A percentile compares a stretch with the other conserved stretches of the same genome.
phyloP scores from a whole-genome alignment of 257 asterid genomes.

The Capsicum rhomboideum region DNA sequence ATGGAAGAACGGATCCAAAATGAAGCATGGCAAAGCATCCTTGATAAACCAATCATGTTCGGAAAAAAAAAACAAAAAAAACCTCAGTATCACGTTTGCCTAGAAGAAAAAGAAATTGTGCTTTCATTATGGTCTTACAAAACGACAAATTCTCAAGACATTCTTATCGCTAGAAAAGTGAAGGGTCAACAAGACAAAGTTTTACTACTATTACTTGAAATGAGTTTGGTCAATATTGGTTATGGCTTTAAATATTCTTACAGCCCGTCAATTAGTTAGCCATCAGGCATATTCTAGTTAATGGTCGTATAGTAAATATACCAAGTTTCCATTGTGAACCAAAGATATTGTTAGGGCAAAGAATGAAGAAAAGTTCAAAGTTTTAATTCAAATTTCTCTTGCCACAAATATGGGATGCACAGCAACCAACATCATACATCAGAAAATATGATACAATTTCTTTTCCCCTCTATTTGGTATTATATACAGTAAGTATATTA shows the following conservation, averaged over 20 bases:
- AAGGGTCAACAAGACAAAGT: neutral
- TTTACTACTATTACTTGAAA: neutral
- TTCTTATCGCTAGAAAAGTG: neutral
- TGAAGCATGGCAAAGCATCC: neutral
- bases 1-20: neutral
- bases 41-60: neutral
- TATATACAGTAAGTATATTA: slow-evolving; percentile 1
- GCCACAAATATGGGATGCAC: neutral
- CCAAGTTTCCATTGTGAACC: too few relatives aligned
- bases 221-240: neutral
- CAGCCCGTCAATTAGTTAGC: neutral
- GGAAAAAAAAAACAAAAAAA: too few relatives aligned
- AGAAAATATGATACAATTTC: neutral
- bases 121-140: neutral
- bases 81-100: too few relatives aligned
- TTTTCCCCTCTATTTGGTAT: neutral
- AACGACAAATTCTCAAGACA: neutral
- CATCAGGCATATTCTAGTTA: neutral
- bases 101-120: neutral
- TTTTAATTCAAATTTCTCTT: neutral
- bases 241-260: neutral
- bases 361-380: neutral
- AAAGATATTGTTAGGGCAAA: neutral
- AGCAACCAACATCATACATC: neutral
- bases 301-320: too few relatives aligned